Evolutionary conservation across 106 monocot genomes (phyloP).

Genomic region (Acanthochlamys bracteata): DNA sequence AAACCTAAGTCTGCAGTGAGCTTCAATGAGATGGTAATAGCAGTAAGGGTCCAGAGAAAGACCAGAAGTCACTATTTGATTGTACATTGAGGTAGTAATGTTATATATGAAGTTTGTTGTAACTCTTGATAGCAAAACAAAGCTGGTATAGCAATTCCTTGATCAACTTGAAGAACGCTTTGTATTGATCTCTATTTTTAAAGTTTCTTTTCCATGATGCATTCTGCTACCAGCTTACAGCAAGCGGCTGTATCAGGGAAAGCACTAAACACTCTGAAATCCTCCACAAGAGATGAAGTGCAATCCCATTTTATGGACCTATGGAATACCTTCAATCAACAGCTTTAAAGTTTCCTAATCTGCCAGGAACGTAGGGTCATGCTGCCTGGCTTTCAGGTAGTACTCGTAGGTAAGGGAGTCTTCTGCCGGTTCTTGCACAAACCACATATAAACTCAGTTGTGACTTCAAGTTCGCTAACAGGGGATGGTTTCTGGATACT

Average conservation of each 20-base stretch:
- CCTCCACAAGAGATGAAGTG: constrained; percentile 34
- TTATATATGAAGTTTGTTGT: constrained; percentile 89
- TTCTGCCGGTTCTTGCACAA: constrained; percentile 30
- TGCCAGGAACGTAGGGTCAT: constrained; percentile 26
- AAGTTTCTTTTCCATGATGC: constrained; percentile 57
- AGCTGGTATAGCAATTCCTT: constrained; percentile 16
- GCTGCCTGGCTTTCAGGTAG: constrained; percentile 41
- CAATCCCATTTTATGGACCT: constrained; percentile 49
- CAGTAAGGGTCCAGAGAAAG: constrained; percentile 16
- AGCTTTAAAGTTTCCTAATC: constrained; percentile 21
- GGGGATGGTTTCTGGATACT: constrained; percentile 7
- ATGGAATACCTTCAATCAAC: constrained; percentile 21
- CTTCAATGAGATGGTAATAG: constrained; percentile 48
- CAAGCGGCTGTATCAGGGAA: constrained; percentile 34
- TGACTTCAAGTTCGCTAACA: constrained; percentile 15
- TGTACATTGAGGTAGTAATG: constrained; percentile 34
- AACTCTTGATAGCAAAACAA: constrained; percentile 54
- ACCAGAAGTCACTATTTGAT: constrained; percentile 23
- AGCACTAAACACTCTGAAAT: constrained; percentile 27
- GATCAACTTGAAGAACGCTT: constrained; percentile 19
- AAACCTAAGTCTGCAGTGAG: constrained; percentile 35
- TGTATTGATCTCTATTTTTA: constrained; percentile 46
- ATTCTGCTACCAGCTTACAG: constrained; percentile 25
- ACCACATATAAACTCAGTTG: constrained; percentile 25
- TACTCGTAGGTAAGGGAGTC: constrained; percentile 34